A percentile compares a stretch with the other conserved stretches of the same genome.
Evolutionary conservation across 805 yeast genomes (phyloP).

Genomic region (Zygosaccharomyces lentus): DNA sequence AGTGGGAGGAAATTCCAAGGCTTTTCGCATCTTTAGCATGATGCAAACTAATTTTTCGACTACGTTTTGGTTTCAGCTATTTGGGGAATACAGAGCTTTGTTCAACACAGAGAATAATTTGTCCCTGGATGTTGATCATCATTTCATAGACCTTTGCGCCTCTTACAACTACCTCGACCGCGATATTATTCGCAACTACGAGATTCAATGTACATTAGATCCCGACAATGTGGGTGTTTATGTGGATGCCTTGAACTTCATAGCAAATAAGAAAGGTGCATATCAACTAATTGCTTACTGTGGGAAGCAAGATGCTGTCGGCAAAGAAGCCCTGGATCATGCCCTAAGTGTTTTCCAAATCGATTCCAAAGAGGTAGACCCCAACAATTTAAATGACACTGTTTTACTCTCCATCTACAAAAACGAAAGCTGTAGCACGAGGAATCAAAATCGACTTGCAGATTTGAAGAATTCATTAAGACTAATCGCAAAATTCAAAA

Average conservation of each 20-base stretch:
- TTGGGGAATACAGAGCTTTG: constrained; percentile 32
- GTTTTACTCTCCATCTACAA: constrained; percentile 35
- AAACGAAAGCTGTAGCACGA: constrained; percentile 20
- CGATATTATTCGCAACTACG: constrained; percentile 45
- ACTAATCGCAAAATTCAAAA: constrained; percentile 38
- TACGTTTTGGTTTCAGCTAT: constrained; percentile 28
- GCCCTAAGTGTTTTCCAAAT: constrained; percentile 39
- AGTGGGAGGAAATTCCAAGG: constrained; percentile 11
- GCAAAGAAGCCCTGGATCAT: constrained; percentile 43
- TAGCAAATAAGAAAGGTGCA: constrained; percentile 47
- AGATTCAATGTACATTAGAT: constrained; percentile 41
- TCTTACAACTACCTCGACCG: constrained; percentile 48
- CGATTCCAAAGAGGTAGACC: constrained; percentile 26
- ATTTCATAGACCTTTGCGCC: constrained; percentile 46
- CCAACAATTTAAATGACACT: constrained; percentile 26
- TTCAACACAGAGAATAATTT: constrained; percentile 19
- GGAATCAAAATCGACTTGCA: constrained; percentile 17
- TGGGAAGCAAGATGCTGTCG: constrained; percentile 48
- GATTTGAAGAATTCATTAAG: constrained; percentile 40
- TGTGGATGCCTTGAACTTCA: constrained; percentile 51
- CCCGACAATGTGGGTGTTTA: constrained; percentile 45
- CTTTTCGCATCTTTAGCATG: constrained; percentile 28
- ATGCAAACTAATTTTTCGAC: constrained; percentile 28
- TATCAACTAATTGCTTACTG: constrained; percentile 47
- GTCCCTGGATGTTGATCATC: constrained; percentile 26